Conservation (phyloP, 176 grass and related monocot genomes). For the Carex parvula region DNA sequence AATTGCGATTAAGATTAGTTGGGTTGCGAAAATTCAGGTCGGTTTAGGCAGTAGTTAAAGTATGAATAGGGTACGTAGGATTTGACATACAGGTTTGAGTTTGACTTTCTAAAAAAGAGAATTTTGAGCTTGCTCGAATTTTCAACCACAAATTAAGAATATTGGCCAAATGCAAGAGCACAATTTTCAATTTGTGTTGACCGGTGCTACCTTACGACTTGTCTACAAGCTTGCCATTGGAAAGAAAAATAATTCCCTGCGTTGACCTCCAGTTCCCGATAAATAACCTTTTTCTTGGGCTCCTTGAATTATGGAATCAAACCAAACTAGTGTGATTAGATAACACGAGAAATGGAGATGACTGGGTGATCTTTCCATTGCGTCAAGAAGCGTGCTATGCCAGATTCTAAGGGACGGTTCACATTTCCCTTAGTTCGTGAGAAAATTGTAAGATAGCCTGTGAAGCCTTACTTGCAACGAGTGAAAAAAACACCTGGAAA, state of each 20-base stretch:
- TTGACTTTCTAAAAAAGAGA: neutral
- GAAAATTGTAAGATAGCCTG: too few species aligned
- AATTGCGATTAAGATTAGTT: neutral
- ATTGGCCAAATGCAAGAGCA: neutral
- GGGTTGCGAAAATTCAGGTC: neutral
- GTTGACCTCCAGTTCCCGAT: neutral
- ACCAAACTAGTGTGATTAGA: neutral
- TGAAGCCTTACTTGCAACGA: too few species aligned
- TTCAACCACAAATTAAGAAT: neutral
- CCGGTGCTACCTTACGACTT: neutral
- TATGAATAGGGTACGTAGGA: neutral
- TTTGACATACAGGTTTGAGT: neutral
- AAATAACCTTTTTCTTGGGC: neutral
- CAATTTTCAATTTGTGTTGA: conserved; percentile 10
- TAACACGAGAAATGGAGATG: neutral
- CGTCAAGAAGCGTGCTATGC: too few species aligned
- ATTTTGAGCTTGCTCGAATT: neutral
- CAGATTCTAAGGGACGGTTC: too few species aligned
- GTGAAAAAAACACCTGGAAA: too few species aligned
- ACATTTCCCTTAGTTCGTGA: too few species aligned
- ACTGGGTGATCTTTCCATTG: neutral
- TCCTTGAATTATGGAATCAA: neutral
- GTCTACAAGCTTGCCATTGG: neutral
- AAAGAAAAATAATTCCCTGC: neutral
- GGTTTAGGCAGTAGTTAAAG: neutral